Percentiles rank a stretch among this genome's conserved stretches.
Conservation (phyloP, 169 alveolate genomes). For the Cryptosporidium xiaoi region DNA sequence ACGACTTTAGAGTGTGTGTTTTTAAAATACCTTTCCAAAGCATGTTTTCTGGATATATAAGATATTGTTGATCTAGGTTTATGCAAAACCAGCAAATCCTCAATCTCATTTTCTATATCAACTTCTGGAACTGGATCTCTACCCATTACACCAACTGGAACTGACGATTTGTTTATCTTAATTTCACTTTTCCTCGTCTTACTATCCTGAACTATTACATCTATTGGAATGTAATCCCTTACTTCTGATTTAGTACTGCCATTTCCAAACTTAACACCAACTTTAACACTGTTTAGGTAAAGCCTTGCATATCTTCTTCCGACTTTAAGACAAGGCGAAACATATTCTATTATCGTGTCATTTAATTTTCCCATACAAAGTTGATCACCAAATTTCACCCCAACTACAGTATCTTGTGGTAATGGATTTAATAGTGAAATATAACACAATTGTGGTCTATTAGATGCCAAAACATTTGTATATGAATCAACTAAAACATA, state of each 20-base stretch:
- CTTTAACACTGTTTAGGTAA: conserved; percentile 42
- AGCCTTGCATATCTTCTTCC: conserved; percentile 54
- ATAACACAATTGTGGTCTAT: conserved; percentile 45
- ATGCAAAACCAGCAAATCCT: conserved; percentile 38
- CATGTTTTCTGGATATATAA: conserved; percentile 32
- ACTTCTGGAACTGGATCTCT: conserved; percentile 65
- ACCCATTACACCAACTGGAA: conserved; percentile 72
- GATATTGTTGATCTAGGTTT: conserved; percentile 53
- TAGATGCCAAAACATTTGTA: conserved; percentile 31
- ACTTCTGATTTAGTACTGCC: conserved; percentile 48
- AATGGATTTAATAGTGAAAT: conserved; percentile 32
- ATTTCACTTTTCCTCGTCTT: background rate
- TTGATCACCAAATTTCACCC: conserved; percentile 56
- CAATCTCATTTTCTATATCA: conserved; percentile 66
- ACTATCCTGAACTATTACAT: conserved; percentile 43
- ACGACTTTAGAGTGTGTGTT: conserved; percentile 62
- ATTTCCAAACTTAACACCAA: conserved; percentile 54
- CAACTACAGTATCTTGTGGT: conserved; percentile 56
- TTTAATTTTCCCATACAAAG: conserved; percentile 36
- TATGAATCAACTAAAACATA: conserved; percentile 43
- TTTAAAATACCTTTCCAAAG: conserved; percentile 40
- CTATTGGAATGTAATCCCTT: conserved; percentile 48
- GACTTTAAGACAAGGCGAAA: conserved; percentile 50
- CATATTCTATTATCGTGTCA: conserved; percentile 51
- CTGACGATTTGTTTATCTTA: conserved; percentile 13